A percentile compares a stretch with the other conserved stretches of the same genome.
These are phyloP conservation scores for Chaetomiaceae sp. DNA, from an alignment of 2,329 filamentous ascomycete genomes.

Conservation along the genomic window DNA sequence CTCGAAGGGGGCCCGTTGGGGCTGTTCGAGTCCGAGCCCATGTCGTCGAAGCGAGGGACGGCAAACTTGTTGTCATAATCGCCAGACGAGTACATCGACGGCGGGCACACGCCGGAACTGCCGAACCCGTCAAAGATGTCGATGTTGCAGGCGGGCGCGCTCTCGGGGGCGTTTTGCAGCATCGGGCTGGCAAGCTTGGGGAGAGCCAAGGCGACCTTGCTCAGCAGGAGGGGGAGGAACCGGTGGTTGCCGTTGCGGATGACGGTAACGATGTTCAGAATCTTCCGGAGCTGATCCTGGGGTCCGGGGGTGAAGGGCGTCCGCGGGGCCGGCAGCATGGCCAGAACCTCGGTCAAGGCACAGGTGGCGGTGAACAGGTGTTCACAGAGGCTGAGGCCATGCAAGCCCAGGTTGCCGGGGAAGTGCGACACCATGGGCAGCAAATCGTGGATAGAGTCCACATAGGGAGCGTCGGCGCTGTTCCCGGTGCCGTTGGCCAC, in stretches of 20 bases:
- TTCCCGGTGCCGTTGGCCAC: slow-evolving; percentile 51
- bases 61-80: slow-evolving; percentile 46
- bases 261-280: slow-evolving; percentile 62
- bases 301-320: slow-evolving; percentile 63
- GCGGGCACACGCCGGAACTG: slow-evolving; percentile 56
- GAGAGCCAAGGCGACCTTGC: slow-evolving; percentile 69
- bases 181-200: slow-evolving; percentile 58
- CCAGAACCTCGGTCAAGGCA: slow-evolving; percentile 68
- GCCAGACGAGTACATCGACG: slow-evolving; percentile 42
- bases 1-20: slow-evolving; percentile 32
- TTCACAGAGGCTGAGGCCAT: slow-evolving; percentile 72
- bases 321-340: slow-evolving; percentile 56
- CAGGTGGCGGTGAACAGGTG: slow-evolving; percentile 75
- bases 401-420: slow-evolving; percentile 67
- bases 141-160: slow-evolving; percentile 39
- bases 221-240: slow-evolving; percentile 71
- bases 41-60: slow-evolving; percentile 40
- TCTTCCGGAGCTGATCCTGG: slow-evolving; percentile 67
- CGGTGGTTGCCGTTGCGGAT: slow-evolving; percentile 72
- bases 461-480: slow-evolving; percentile 52
- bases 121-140: slow-evolving; percentile 66
- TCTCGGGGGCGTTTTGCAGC: slow-evolving; percentile 56
- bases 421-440: slow-evolving; percentile 67
- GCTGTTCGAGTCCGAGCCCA: slow-evolving; percentile 36
- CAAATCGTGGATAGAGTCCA: slow-evolving; percentile 59